Percentiles rank a stretch among this genome's conserved stretches.
These are phyloP conservation scores for Cornus kousa DNA, from an alignment of 148 eudicot genomes.

Conservation along the genomic window DNA sequence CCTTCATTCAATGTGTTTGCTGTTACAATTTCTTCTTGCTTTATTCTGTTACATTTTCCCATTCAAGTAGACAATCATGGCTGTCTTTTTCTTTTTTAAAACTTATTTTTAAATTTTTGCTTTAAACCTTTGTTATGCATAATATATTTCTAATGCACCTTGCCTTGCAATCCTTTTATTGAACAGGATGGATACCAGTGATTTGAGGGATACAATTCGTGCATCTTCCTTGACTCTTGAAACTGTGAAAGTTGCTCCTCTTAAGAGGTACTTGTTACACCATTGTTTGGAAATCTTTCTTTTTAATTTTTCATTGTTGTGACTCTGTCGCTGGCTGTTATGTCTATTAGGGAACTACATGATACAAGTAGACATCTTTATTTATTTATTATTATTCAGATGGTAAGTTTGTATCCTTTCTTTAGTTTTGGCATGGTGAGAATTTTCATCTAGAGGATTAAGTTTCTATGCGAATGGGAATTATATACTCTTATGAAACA, in stretches of 20 bases:
- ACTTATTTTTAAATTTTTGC: neutral
- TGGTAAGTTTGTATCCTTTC: no score
- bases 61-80: neutral
- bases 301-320: neutral
- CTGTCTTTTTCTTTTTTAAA: neutral
- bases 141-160: neutral
- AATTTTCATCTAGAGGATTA: no score
- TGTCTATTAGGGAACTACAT: no score
- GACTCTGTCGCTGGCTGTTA: neutral
- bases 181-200: constrained; percentile 35
- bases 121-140: neutral
- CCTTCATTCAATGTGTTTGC: neutral
- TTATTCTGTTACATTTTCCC: no score
- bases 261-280: constrained; percentile 41
- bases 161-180: constrained; percentile 10
- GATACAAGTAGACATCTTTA: no score
- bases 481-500: no score
- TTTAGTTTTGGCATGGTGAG: no score
- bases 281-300: no score
- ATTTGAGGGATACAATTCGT: constrained; percentile 27
- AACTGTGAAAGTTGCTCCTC: constrained; percentile 40
- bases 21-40: neutral
- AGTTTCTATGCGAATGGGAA: no score
- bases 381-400: no score
- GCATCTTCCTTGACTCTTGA: constrained; percentile 35